Evolutionary conservation across 805 yeast genomes (phyloP), one percentile per base, ranked within the genome.

Genomic region (Schwanniomyces polymorphus): DNA sequence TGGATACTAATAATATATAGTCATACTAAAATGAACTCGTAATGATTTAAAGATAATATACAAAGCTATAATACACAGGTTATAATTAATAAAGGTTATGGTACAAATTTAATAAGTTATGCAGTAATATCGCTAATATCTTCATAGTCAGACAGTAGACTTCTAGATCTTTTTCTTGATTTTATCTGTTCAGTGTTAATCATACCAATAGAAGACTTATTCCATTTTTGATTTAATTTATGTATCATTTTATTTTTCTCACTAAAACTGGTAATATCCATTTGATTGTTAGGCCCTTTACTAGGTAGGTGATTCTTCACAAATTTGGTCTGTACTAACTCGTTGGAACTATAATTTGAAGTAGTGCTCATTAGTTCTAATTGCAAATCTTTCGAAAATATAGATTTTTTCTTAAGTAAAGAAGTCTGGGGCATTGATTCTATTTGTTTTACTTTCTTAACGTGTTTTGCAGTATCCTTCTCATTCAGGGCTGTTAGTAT

Each of bases 191-290:
- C 38, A 42, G 45, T 34, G 37, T 43, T 16, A 26, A 44, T 45
- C 17, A 52, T 26, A 9, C 50, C 43, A 46, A 48, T 46, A 43
- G 37, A n/a, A 3, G 70, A 50, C 44, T 67, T 66, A 53, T 68
- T 73, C 78, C 78, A 73, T 46, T 67, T 70, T 42, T 65, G 63
- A 50, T 73, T 73, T 27, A 72, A 56, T 51, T 68, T 58, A 21
- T 59, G 56, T 16, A 73, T 63, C 38, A 70, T 57, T 45, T 62
- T 61, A 50, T 66, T 68, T 46, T 70, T 75, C 35, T 61, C 64
- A 8, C 49, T 55, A 18, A 65, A 48, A 8, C 67, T 54, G 4
- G 51, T 48, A 29, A 46, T 33, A 14, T 38, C 27, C 4, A 27
- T n/a, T 8, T 38, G 27, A 3, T 40, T 33, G 28, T 44, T 34